These are phyloP conservation scores for Penicillium cosmopolitanum DNA, from an alignment of 495 filamentous ascomycete genomes.

Conservation along the genomic window DNA sequence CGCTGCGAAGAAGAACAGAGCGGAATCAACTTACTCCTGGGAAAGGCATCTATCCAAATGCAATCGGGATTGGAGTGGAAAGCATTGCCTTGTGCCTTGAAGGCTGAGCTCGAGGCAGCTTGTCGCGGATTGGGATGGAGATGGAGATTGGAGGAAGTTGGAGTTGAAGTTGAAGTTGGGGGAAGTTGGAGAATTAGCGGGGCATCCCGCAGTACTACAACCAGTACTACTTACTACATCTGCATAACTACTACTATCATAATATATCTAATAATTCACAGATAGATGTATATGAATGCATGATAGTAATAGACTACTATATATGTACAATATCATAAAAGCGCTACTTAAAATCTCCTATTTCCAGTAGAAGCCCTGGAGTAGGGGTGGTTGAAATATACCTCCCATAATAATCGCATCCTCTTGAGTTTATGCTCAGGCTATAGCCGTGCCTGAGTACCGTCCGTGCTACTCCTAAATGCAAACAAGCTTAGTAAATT, in stretches of 20 bases:
- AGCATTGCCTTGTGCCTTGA: background rate
- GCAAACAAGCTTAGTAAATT: background rate
- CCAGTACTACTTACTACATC: too few relatives aligned
- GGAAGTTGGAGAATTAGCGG: background rate
- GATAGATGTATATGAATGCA: too few relatives aligned
- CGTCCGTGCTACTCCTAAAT: background rate
- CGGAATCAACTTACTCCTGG: slow-evolving; percentile 14
- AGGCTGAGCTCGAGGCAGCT: background rate
- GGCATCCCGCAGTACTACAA: background rate
- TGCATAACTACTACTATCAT: too few relatives aligned
- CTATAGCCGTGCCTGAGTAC: slow-evolving; percentile 1
- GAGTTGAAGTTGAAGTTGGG: too few relatives aligned
- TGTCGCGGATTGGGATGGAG: background rate
- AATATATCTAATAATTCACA: too few relatives aligned
- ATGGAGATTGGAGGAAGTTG: background rate
- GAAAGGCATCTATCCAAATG: slow-evolving; percentile 21
- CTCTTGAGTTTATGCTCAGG: background rate
- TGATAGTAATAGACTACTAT: too few relatives aligned
- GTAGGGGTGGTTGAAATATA: too few relatives aligned
- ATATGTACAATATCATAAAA: too few relatives aligned
- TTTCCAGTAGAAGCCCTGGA: too few relatives aligned
- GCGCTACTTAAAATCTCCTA: too few relatives aligned
- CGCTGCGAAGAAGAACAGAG: background rate
- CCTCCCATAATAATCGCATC: background rate
- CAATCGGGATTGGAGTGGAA: background rate